These are phyloP conservation scores for Suillus luteus DNA, from an alignment of 768 basidiomycete species.

Conservation along the genomic window DNA sequence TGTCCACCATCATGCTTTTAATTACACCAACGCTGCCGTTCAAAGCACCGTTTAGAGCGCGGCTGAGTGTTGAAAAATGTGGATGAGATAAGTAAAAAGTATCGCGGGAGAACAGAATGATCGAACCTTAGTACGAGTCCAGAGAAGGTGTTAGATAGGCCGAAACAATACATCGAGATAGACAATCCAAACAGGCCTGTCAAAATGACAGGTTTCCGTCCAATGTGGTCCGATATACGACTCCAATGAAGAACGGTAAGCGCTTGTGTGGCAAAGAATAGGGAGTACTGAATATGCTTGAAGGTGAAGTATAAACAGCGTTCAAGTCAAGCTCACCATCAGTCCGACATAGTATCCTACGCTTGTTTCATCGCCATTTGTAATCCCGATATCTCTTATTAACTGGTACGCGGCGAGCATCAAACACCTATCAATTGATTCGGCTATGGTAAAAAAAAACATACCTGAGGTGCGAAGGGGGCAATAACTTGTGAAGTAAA, in stretches of 20 bases:
- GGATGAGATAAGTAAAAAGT: background rate
- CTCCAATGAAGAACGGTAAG: constrained; percentile 76
- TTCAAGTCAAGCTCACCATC: constrained; percentile 46
- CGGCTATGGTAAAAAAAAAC: constrained; percentile 16
- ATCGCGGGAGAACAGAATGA: background rate
- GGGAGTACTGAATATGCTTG: constrained; percentile 56
- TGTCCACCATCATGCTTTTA: constrained; percentile 73
- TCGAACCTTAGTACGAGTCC: constrained; percentile 52
- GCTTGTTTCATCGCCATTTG: constrained; percentile 65
- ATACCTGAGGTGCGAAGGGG: constrained; percentile 73
- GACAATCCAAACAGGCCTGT: constrained; percentile 66
- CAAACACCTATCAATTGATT: background rate
- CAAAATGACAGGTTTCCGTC: constrained; percentile 75
- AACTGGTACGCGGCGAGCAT: constrained; percentile 41
- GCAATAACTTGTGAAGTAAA: constrained; percentile 75
- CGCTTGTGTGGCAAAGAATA: constrained; percentile 79
- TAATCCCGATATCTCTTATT: constrained; percentile 66
- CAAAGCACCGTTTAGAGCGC: constrained; percentile 68
- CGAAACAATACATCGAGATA: constrained; percentile 72
- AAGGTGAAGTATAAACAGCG: background rate
- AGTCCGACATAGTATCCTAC: constrained; percentile 80
- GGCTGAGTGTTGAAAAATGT: constrained; percentile 40
- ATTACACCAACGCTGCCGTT: constrained; percentile 73
- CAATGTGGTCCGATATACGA: constrained; percentile 67
- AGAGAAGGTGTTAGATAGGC: constrained; percentile 71